These are phyloP conservation scores for Saccharomyces hybrid DNA, from an alignment of 1,139 yeast genomes.

Conservation along the genomic window DNA sequence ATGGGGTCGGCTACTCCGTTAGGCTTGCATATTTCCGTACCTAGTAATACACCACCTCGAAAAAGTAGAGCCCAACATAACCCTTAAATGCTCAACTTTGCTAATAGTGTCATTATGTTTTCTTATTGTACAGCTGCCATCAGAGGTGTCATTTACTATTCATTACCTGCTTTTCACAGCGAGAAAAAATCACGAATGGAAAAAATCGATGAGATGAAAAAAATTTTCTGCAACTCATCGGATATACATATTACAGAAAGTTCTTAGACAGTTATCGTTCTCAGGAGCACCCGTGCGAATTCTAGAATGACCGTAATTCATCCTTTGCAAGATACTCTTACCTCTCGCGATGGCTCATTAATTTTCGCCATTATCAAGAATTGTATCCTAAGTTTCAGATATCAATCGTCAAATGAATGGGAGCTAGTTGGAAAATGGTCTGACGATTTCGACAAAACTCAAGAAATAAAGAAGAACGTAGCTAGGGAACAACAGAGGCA, in stretches of 20 bases:
- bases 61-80: too few species aligned
- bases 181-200: background rate
- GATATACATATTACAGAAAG: too few species aligned
- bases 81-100: background rate
- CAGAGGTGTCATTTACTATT: background rate
- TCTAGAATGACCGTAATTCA: constrained; percentile 44
- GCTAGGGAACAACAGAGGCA: constrained; percentile 37
- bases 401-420: constrained; percentile 29
- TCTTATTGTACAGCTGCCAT: background rate
- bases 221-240: background rate
- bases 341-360: constrained; percentile 39
- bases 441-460: constrained; percentile 44
- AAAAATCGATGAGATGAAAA: constrained; percentile 2
- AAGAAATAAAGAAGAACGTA: constrained; percentile 41
- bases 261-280: too few species aligned
- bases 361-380: constrained; percentile 54
- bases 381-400: constrained; percentile 44
- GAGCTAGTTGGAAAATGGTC: constrained; percentile 46
- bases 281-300: background rate
- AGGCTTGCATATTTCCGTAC: too few species aligned
- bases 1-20: too few species aligned
- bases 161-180: background rate
- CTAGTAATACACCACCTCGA: too few species aligned
- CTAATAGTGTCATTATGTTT: background rate
- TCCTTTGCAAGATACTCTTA: constrained; percentile 53